A percentile compares a stretch with the other conserved stretches of the same genome.
Evolutionary conservation across 495 filamentous ascomycete genomes (phyloP).

Genomic region (Hypoxylon cercidicola): DNA sequence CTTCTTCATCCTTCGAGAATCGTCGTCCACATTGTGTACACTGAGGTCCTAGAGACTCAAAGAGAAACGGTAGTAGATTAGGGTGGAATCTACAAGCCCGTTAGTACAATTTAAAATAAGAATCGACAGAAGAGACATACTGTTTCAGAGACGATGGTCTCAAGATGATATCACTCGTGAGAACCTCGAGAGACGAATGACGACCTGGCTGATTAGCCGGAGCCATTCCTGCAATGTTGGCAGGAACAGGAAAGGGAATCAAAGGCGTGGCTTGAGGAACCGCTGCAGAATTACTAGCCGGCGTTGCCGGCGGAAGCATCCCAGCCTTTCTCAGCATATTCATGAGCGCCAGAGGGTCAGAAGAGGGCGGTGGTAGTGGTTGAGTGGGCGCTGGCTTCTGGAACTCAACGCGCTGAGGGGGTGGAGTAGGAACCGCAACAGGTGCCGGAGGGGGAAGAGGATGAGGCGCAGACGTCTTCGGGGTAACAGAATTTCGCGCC

Average conservation of each 20-base stretch:
- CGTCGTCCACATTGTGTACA: slow-evolving; percentile 92
- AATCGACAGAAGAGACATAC: slow-evolving; percentile 59
- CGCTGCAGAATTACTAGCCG: slow-evolving; percentile 43
- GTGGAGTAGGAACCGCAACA: slow-evolving; percentile 51
- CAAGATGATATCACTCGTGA: slow-evolving; percentile 71
- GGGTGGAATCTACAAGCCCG: slow-evolving; percentile 71
- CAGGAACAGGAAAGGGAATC: slow-evolving; percentile 46
- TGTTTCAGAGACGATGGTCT: slow-evolving; percentile 79
- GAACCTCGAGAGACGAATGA: slow-evolving; percentile 43
- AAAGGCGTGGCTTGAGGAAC: slow-evolving; percentile 56
- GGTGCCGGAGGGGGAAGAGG: slow-evolving; percentile 44
- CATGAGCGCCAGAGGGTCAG: slow-evolving; percentile 57
- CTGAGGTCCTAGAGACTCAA: slow-evolving; percentile 81
- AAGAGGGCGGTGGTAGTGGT: slow-evolving; percentile 40
- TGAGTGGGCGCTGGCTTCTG: slow-evolving; percentile 43
- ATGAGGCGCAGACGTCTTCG: slow-evolving; percentile 53
- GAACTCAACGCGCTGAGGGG: slow-evolving; percentile 50
- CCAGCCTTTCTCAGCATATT: slow-evolving; percentile 61
- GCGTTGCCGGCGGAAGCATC: slow-evolving; percentile 49
- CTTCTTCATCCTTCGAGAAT: slow-evolving; percentile 79
- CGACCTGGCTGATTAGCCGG: slow-evolving; percentile 12
- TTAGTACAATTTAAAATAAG: slow-evolving; percentile 32
- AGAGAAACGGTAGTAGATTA: slow-evolving; percentile 75
- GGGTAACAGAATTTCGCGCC: slow-evolving; percentile 57
- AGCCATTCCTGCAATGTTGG: slow-evolving; percentile 38